A percentile compares a stretch with the other conserved stretches of the same genome.
Evolutionary conservation across 495 filamentous ascomycete genomes (phyloP).

Genomic region (Saxispiralis lemnorum): DNA sequence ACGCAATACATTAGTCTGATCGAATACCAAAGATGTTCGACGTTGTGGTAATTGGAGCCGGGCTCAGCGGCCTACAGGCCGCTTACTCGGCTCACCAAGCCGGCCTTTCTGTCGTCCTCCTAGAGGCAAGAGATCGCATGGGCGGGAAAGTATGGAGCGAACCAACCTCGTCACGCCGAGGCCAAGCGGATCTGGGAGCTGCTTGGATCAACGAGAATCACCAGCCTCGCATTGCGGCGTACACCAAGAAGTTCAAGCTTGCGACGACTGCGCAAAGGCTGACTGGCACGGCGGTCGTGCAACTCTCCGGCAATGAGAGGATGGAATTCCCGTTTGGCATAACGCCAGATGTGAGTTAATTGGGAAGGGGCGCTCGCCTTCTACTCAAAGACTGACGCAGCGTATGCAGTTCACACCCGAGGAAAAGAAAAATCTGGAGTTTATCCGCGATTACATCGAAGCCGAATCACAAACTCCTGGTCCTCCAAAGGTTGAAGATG

Average conservation of each 20-base stretch:
- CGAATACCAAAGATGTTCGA: background rate
- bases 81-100: background rate
- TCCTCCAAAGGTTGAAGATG: constrained; percentile 1
- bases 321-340: constrained; percentile 1
- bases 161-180: background rate
- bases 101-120: background rate
- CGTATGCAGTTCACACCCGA: background rate
- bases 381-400: too few species aligned
- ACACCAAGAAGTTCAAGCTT: background rate
- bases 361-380: background rate
- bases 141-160: constrained; percentile 3
- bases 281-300: background rate
- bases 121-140: background rate
- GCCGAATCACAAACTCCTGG: background rate
- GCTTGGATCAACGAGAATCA: constrained; percentile 2
- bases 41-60: background rate
- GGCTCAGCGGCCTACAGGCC: constrained; percentile 1
- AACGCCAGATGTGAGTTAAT: background rate
- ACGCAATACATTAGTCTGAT: too few species aligned
- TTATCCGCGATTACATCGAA: constrained; percentile 1
- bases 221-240: background rate
- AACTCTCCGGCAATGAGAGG: background rate
- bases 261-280: background rate
- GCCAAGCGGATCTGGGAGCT: constrained; percentile 1
- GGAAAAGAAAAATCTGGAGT: constrained; percentile 1